A percentile compares a stretch with the other conserved stretches of the same genome.
Conservation (phyloP, 2,329 filamentous ascomycete genomes). For the Rutstroemia sp. region DNA sequence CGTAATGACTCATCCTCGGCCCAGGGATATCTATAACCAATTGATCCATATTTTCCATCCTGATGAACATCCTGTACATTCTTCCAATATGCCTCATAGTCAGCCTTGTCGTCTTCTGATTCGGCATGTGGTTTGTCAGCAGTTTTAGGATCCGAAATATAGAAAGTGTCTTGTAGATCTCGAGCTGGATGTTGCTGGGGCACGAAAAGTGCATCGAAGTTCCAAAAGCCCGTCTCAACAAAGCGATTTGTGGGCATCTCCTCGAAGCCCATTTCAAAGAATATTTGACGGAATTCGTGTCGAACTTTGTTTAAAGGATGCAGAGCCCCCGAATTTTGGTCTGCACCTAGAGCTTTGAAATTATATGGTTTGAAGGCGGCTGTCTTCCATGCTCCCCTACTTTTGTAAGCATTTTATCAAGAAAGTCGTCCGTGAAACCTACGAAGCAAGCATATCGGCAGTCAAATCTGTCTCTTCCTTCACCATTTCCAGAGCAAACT, state of each 20-base stretch:
- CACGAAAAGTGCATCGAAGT: slow-evolving; percentile 94
- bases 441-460: slow-evolving; percentile 76
- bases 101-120: slow-evolving; percentile 46
- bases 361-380: slow-evolving; percentile 82
- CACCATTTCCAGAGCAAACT: slow-evolving; percentile 80
- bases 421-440: slow-evolving; percentile 14
- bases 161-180: slow-evolving; percentile 97
- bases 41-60: slow-evolving; percentile 85
- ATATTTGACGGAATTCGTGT: slow-evolving; percentile 92
- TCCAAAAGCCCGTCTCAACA: slow-evolving; percentile 98
- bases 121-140: slow-evolving; percentile 62
- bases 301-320: slow-evolving; percentile 88
- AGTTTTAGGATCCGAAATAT: slow-evolving; percentile 79
- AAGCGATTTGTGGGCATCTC: slow-evolving; percentile 95
- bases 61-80: slow-evolving; percentile 84
- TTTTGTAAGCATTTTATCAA: slow-evolving; percentile 14
- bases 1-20: slow-evolving; percentile 76
- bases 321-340: slow-evolving; percentile 53
- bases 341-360: slow-evolving; percentile 58
- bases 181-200: slow-evolving; percentile 96
- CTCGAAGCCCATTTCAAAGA: slow-evolving; percentile 98
- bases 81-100: slow-evolving; percentile 83
- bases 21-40: slow-evolving; percentile 96
- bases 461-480: slow-evolving; percentile 96
- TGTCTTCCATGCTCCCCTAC: slow-evolving; percentile 79